A percentile compares a stretch with the other conserved stretches of the same genome.
phyloP scores from a whole-genome alignment of 2,329 filamentous ascomycete genomes.

The Paramyrothecium roridum region DNA sequence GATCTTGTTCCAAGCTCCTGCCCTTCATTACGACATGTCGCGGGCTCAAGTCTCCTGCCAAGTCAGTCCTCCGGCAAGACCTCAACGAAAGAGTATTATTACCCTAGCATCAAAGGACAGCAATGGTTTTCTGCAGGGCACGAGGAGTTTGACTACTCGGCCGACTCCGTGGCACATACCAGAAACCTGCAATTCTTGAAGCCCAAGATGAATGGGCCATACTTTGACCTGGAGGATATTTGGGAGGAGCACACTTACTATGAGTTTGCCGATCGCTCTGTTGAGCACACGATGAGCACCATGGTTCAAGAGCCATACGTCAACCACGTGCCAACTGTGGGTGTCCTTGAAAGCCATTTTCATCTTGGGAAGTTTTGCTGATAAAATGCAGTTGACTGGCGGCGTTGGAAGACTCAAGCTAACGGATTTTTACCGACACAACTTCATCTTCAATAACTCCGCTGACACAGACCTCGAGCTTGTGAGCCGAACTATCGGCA shows the following conservation, averaged over 20 bases:
- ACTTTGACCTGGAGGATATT: conserved; percentile 71
- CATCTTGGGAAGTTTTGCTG: neutral
- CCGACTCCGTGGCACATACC: conserved; percentile 63
- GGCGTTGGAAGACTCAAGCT: conserved; percentile 64
- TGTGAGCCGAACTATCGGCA: conserved; percentile 67
- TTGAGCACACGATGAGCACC: conserved; percentile 73
- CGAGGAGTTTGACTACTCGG: conserved; percentile 43
- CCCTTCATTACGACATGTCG: conserved; percentile 14
- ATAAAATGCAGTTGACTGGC: conserved; percentile 48
- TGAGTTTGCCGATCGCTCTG: conserved; percentile 67
- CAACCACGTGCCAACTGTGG: conserved; percentile 69
- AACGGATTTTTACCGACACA: conserved; percentile 65
- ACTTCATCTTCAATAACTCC: conserved; percentile 75
- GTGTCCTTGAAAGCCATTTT: conserved; percentile 8
- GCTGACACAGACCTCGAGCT: conserved; percentile 65
- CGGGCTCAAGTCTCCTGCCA: conserved; percentile 7
- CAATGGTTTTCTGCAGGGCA: conserved; percentile 47
- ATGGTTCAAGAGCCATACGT: conserved; percentile 80
- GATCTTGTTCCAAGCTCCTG: conserved; percentile 1
- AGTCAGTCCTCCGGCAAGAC: neutral
- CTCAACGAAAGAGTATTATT: conserved; percentile 31
- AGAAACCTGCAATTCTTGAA: conserved; percentile 65
- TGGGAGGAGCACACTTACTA: conserved; percentile 77
- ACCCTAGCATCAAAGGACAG: conserved; percentile 28
- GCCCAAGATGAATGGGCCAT: conserved; percentile 57